A percentile compares a stretch with the other conserved stretches of the same genome.
These are phyloP conservation scores for Limnomonas spitsbergensis DNA, from an alignment of 139 green algal species.

Conservation along the genomic window DNA sequence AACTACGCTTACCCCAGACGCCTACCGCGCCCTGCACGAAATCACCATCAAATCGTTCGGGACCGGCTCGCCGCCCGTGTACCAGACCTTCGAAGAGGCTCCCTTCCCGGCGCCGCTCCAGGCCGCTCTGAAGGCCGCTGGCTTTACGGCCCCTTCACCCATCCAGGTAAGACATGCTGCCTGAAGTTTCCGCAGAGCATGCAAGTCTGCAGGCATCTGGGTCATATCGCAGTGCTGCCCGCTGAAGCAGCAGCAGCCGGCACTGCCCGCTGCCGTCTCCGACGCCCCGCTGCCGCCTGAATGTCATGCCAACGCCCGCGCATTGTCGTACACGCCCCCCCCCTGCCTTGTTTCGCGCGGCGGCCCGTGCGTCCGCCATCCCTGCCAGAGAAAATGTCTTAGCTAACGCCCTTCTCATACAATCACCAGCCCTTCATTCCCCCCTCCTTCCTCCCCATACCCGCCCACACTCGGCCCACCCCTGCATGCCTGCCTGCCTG, in stretches of 20 bases:
- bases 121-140: not conserved
- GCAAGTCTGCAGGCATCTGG: not conserved
- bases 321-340: no score
- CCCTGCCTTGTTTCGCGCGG: no score
- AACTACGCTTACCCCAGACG: not conserved
- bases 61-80: not conserved
- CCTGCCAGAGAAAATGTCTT: no score
- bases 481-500: no score
- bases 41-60: slow-evolving; percentile 9
- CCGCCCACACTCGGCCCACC: no score
- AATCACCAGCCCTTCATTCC: no score
- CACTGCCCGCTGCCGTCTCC: not conserved
- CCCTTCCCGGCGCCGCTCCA: not conserved
- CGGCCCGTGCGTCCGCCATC: no score
- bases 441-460: no score
- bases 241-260: not conserved
- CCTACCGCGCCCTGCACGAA: slow-evolving; percentile 2
- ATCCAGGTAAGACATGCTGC: slow-evolving; percentile 23
- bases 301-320: not conserved
- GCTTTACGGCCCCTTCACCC: slow-evolving; percentile 1
- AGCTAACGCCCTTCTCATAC: no score
- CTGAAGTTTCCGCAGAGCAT: not conserved
- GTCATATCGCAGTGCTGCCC: not conserved
- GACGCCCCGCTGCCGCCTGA: not conserved
- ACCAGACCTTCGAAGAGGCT: slow-evolving; percentile 5